Evolutionary conservation across 2,329 filamentous ascomycete genomes (phyloP).

Genomic region (Aspergillus versicolor): DNA sequence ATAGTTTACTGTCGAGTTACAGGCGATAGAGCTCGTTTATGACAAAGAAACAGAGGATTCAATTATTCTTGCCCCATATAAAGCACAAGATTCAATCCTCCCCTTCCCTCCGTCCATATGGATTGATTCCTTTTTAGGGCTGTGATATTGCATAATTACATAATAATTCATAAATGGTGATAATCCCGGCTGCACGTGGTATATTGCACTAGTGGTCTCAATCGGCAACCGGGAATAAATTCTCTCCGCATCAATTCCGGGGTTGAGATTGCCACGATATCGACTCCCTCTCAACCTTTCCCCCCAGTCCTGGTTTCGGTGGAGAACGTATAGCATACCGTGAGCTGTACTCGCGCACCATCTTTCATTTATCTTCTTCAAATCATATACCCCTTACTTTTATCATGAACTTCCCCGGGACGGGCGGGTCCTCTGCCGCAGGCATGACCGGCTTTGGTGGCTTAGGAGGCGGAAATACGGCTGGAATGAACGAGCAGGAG

Average conservation of each 20-base stretch:
- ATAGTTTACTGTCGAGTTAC: too few species aligned
- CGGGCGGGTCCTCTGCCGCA: slow-evolving; percentile 27
- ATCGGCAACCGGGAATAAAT: slow-evolving; percentile 32
- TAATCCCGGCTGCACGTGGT: slow-evolving; percentile 21
- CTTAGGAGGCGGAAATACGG: slow-evolving; percentile 23
- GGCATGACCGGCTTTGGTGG: slow-evolving; percentile 27
- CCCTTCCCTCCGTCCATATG: too few species aligned
- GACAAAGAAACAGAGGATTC: too few species aligned
- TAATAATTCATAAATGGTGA: not conserved
- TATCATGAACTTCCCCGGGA: slow-evolving; percentile 39
- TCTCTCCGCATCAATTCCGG: slow-evolving; percentile 30
- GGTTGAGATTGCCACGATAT: slow-evolving; percentile 2
- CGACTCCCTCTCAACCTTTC: not conserved
- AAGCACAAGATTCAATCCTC: too few species aligned
- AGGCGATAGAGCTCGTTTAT: too few species aligned
- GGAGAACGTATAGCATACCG: not conserved
- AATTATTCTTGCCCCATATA: too few species aligned
- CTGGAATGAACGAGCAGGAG: slow-evolving; percentile 49
- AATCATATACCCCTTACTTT: not conserved
- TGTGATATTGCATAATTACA: not conserved
- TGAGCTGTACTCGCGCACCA: not conserved
- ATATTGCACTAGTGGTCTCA: slow-evolving; percentile 13
- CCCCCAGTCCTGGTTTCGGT: not conserved
- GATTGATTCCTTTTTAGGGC: not conserved
- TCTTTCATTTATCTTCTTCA: not conserved